phyloP scores from a whole-genome alignment of 2,329 filamentous ascomycete species.

The Fusarium guadeloupense region DNA sequence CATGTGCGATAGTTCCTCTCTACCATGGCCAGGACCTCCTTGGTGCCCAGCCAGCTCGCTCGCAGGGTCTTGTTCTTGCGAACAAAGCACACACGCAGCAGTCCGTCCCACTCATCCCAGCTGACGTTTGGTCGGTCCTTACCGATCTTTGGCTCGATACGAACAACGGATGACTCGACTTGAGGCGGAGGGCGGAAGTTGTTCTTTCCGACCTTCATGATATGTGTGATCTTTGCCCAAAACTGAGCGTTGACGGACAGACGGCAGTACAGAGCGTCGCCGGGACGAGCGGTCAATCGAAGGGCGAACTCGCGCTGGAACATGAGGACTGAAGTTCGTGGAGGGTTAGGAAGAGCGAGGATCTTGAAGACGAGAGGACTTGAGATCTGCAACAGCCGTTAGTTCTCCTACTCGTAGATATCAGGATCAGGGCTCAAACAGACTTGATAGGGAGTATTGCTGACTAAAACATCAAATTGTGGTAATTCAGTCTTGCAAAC shows the following conservation, averaged over 20 bases:
- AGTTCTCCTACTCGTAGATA: conserved; percentile 13
- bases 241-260: conserved; percentile 94
- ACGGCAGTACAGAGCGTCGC: conserved; percentile 89
- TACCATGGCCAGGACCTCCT: conserved; percentile 81
- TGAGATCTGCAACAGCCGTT: conserved; percentile 70
- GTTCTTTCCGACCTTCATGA: conserved; percentile 95
- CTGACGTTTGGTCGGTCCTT: conserved; percentile 81
- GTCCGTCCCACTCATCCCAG: conserved; percentile 95
- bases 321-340: conserved; percentile 89
- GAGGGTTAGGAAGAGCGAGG: conserved; percentile 81
- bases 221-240: conserved; percentile 71
- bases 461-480: conserved; percentile 85
- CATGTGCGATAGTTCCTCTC: conserved; percentile 89
- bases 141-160: conserved; percentile 87
- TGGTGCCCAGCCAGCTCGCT: conserved; percentile 81
- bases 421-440: neutral
- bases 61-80: conserved; percentile 92
- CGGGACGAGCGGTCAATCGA: conserved; percentile 85
- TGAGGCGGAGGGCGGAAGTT: conserved; percentile 96
- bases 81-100: conserved; percentile 75
- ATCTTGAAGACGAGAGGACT: conserved; percentile 92
- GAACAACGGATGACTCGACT: conserved; percentile 90
- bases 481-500: conserved; percentile 81
- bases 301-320: conserved; percentile 96
- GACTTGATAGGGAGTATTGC: conserved; percentile 67